Conservation (phyloP, 495 filamentous ascomycete species). For the Xylaria sp. region DNA sequence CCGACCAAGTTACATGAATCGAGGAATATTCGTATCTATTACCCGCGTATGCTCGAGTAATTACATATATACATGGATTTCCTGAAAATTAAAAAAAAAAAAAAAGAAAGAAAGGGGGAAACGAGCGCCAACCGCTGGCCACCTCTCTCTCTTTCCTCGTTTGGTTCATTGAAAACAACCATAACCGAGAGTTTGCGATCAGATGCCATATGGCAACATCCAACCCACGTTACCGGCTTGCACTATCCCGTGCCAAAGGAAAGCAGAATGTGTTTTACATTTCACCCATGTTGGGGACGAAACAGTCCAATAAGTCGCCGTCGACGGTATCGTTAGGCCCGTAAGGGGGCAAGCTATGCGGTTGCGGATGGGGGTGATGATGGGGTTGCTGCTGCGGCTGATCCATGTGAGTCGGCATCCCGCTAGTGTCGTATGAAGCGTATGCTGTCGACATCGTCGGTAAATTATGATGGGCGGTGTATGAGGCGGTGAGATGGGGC, state of each 20-base stretch:
- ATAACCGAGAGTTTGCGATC: not conserved
- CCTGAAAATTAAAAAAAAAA: not conserved
- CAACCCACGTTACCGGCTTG: not conserved
- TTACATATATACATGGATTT: constrained; percentile 10
- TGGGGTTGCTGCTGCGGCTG: constrained; percentile 6
- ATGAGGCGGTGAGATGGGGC: constrained; percentile 21
- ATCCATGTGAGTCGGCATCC: constrained; percentile 1
- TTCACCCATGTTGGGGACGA: constrained; percentile 25
- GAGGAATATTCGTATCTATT: not conserved
- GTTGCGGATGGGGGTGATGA: not conserved
- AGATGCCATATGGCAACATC: not conserved
- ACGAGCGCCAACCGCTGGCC: not conserved
- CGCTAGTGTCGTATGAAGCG: constrained; percentile 9
- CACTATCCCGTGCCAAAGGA: not conserved
- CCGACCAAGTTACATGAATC: not conserved
- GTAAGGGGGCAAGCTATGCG: constrained; percentile 5
- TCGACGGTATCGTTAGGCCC: constrained; percentile 10
- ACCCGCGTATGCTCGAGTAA: constrained; percentile 3
- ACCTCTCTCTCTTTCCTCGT: not conserved
- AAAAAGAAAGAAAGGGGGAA: no score
- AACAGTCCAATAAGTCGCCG: constrained; percentile 22
- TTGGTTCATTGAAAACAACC: not conserved
- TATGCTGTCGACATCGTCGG: constrained; percentile 10
- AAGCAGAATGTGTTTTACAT: constrained; percentile 9
- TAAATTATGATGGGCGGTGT: constrained; percentile 14